These are phyloP conservation scores for Quercus robur DNA, from an alignment of 306 rosid species.

Conservation along the genomic window DNA sequence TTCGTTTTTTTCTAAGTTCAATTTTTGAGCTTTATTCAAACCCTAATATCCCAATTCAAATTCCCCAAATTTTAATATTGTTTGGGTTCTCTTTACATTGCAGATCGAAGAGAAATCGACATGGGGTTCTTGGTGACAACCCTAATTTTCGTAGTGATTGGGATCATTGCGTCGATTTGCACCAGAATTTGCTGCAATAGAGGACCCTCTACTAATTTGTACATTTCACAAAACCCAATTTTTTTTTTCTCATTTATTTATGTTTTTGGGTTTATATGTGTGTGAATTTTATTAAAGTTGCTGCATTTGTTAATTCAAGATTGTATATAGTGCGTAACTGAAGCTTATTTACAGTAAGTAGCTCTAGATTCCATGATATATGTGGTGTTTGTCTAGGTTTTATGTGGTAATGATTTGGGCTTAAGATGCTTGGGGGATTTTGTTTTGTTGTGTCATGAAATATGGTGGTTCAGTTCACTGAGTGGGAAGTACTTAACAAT, in stretches of 20 bases:
- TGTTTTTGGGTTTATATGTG: not conserved
- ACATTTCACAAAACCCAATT: constrained; percentile 1
- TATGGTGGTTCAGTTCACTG: no score
- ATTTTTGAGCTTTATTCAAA: not conserved
- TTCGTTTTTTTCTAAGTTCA: not conserved
- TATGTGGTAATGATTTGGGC: no score
- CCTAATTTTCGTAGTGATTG: constrained; percentile 65
- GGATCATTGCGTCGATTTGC: constrained; percentile 69
- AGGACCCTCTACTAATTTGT: constrained; percentile 87
- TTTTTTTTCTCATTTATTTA: not conserved
- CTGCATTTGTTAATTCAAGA: constrained; percentile 19
- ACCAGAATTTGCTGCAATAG: constrained; percentile 75
- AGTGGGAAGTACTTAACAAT: no score
- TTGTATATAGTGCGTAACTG: not conserved
- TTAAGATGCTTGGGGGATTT: no score
- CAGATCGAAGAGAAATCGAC: constrained; percentile 45
- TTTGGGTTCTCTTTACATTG: constrained; percentile 27
- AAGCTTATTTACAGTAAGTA: no score
- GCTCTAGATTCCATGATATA: no score
- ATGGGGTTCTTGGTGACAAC: constrained; percentile 85
- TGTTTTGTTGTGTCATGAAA: no score
- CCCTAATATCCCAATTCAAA: not conserved
- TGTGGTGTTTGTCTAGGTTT: no score
- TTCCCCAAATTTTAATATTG: not conserved
- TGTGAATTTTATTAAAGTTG: not conserved